These are phyloP conservation scores for Botrytis fabae DNA, from an alignment of 2,329 filamentous ascomycete species.

Conservation along the genomic window DNA sequence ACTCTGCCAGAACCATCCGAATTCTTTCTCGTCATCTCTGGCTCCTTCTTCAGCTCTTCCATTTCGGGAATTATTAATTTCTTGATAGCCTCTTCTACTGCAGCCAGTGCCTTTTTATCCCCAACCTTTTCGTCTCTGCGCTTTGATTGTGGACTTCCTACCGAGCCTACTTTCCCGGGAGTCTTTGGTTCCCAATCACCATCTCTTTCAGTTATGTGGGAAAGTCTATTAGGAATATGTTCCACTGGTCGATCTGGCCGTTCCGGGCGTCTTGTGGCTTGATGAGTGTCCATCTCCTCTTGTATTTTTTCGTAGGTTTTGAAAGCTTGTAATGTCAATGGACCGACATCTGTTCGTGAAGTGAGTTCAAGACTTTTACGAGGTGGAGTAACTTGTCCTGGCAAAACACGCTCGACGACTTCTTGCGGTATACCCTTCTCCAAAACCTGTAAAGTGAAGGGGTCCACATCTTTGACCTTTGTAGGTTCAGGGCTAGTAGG, in stretches of 20 bases:
- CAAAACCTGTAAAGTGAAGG: slow-evolving; percentile 14
- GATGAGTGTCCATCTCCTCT: slow-evolving; percentile 14
- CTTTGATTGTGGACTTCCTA: slow-evolving; percentile 19
- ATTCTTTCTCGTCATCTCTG: slow-evolving; percentile 14
- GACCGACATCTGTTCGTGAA: slow-evolving; percentile 10
- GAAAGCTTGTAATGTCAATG: slow-evolving; percentile 20
- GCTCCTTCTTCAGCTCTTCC: slow-evolving; percentile 23
- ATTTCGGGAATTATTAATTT: slow-evolving; percentile 21
- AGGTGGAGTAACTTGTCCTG: slow-evolving; percentile 17
- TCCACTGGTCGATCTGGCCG: background rate
- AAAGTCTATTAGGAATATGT: slow-evolving; percentile 20
- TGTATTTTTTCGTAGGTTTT: slow-evolving; percentile 19
- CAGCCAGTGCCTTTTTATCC: slow-evolving; percentile 22
- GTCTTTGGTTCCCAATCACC: slow-evolving; percentile 20
- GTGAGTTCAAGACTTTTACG: slow-evolving; percentile 19
- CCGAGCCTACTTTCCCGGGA: slow-evolving; percentile 5
- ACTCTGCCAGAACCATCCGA: slow-evolving; percentile 17
- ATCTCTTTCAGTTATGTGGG: slow-evolving; percentile 22
- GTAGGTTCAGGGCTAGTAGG: slow-evolving; percentile 15
- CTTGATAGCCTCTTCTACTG: slow-evolving; percentile 22
- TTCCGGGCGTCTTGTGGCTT: slow-evolving; percentile 16
- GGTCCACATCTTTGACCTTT: slow-evolving; percentile 14
- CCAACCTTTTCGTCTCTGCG: slow-evolving; percentile 19
- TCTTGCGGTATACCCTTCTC: slow-evolving; percentile 19
- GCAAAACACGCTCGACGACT: slow-evolving; percentile 8